A percentile compares a stretch with the other conserved stretches of the same genome.
Conservation (phyloP, 148 eudicot species). For the Agrostemma githago region DNA sequence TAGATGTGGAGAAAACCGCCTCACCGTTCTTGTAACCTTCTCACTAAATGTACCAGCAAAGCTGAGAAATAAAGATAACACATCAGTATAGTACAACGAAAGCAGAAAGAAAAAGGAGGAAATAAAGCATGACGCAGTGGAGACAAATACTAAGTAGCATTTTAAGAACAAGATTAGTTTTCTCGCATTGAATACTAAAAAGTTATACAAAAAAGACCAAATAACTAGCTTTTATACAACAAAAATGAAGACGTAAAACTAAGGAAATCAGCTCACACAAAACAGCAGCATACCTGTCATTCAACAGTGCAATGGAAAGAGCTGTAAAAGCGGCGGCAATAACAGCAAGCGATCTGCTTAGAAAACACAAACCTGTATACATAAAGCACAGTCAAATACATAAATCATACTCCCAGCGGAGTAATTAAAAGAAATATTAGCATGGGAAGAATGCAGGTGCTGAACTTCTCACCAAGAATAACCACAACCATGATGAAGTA, state of each 20-base stretch:
- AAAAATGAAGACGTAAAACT: neutral
- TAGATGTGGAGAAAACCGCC: slow-evolving; percentile 88
- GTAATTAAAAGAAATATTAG: slow-evolving; percentile 1
- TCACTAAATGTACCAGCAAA: slow-evolving; percentile 91
- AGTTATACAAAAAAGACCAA: neutral
- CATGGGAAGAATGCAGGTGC: neutral
- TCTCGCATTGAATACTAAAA: neutral
- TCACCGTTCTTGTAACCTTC: slow-evolving; percentile 81
- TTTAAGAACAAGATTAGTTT: neutral
- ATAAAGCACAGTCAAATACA: neutral
- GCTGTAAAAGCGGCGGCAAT: slow-evolving; percentile 80
- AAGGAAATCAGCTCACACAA: neutral
- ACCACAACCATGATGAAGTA: slow-evolving; percentile 76
- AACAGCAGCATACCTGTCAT: slow-evolving; percentile 66
- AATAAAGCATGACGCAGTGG: neutral
- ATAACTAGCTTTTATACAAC: neutral
- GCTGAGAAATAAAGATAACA: slow-evolving; percentile 41
- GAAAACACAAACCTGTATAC: slow-evolving; percentile 70
- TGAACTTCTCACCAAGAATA: slow-evolving; percentile 65
- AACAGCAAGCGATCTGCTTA: slow-evolving; percentile 80
- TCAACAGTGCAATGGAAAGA: slow-evolving; percentile 72
- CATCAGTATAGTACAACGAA: neutral
- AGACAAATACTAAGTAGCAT: neutral
- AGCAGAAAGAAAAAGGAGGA: neutral
- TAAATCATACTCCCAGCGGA: neutral